These are phyloP conservation scores for Salix koriyanagi DNA, from an alignment of 345 rosid genomes.

Conservation along the genomic window DNA sequence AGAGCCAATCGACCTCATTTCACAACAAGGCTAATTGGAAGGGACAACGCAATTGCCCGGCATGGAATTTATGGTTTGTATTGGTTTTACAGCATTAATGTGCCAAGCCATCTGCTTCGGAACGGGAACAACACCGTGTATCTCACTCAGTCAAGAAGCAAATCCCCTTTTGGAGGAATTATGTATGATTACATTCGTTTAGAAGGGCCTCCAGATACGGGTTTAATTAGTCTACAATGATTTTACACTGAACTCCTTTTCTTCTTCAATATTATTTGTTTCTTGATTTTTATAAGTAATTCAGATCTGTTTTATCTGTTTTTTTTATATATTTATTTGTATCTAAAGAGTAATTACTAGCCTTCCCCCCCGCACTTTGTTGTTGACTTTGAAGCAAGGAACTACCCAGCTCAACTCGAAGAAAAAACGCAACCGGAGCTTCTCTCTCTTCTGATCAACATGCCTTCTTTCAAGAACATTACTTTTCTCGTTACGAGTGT, in stretches of 20 bases:
- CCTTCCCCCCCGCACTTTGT: too few species aligned
- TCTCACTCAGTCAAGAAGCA: conserved; percentile 53
- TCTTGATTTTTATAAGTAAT: too few species aligned
- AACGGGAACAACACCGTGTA: conserved; percentile 49
- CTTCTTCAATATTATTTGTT: too few species aligned
- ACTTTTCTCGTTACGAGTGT: too few species aligned
- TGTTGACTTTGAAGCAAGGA: too few species aligned
- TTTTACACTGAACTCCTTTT: background rate
- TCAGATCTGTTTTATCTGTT: too few species aligned
- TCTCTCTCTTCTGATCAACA: too few species aligned
- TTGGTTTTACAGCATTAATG: conserved; percentile 49
- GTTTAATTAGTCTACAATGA: background rate
- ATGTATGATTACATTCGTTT: conserved; percentile 87
- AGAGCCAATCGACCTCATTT: conserved; percentile 26
- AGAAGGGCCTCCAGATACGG: conserved; percentile 43
- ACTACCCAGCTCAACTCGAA: too few species aligned
- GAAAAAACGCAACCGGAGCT: too few species aligned
- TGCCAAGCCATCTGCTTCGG: conserved; percentile 34
- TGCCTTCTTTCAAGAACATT: too few species aligned
- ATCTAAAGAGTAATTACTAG: too few species aligned
- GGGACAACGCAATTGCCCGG: conserved; percentile 75
- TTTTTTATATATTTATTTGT: too few species aligned
- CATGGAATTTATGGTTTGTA: conserved; percentile 86
- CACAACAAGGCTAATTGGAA: conserved; percentile 52
- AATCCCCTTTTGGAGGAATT: conserved; percentile 46